Base-by-base conservation (phyloP, 1,139 yeast genomes). In the Sugiyamaella xylanicola region DNA sequence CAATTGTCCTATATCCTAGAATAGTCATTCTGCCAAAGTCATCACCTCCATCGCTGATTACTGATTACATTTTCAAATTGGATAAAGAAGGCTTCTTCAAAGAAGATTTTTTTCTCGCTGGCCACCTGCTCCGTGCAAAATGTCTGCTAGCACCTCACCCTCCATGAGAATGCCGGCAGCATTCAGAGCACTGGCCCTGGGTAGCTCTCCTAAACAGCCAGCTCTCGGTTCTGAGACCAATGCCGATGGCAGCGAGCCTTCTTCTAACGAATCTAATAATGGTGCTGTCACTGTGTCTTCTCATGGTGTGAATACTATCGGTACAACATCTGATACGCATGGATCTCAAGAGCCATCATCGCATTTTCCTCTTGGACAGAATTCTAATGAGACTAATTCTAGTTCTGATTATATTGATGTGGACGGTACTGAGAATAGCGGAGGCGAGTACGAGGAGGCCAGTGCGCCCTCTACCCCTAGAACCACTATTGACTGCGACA, bases 111-210 rank as follows among this genome's bases (percentile, higher is more conserved):
- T 9, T 9, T 19, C 27, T 19, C 44, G 27, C 8, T 2, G 11
- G 29, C 44, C 17, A 8, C 13, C 20, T 20, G 9, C 11, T 9
- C 29, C 4, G 11, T 21, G 3, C 2, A 40, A 20, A 3, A 29
- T 45, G 48, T 45, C 48, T 27, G 20, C 46, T 13, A 42, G 52
- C 21, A 50, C 53, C 4, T 50, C 53, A 19, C 56, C 56, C 4
- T 54, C 53, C 2, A 20, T 54, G 37, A 37, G 56, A 25, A 54
- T 54, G 56, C 56, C 56, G 2, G 46, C 56, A 17, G 56, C 56
- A n/a, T 54, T 54, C 27, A 29, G 53, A 20, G 56, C 53, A 1
- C 16, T 54, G 7, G 43, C 41, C 3, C 19, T n/a, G 17, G 13
- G 32, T 16, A n/a, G 29, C 41, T 9, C 35, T 49, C 41, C 17